phyloP scores from a whole-genome alignment of 179 eudicot genomes.

The Dionaea muscipula region DNA sequence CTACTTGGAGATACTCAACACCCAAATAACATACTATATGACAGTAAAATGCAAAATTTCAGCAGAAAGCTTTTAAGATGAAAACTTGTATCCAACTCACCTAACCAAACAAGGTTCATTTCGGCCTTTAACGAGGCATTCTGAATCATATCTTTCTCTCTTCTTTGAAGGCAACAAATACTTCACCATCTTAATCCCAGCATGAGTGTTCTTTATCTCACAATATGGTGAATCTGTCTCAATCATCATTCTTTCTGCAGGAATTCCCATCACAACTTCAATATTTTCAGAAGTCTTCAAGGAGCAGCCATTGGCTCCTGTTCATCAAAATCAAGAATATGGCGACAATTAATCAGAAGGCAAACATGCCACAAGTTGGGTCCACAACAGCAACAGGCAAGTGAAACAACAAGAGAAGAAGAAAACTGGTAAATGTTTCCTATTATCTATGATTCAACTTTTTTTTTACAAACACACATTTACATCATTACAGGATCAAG shows the following conservation, averaged over 20 bases:
- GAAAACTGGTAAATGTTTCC: too few relatives aligned
- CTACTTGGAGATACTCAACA: too few relatives aligned
- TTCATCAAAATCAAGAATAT: constrained; percentile 3
- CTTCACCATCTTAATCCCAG: constrained; percentile 66
- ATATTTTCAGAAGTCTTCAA: constrained; percentile 80
- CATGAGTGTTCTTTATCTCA: constrained; percentile 94
- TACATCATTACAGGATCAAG: too few relatives aligned
- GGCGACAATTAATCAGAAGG: not conserved
- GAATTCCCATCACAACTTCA: constrained; percentile 74
- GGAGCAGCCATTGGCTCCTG: constrained; percentile 95
- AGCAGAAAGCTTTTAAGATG: not conserved
- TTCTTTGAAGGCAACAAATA: constrained; percentile 88
- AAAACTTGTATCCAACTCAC: constrained; percentile 28
- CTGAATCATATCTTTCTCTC: constrained; percentile 81
- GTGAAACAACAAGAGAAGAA: too few relatives aligned
- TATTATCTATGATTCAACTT: too few relatives aligned
- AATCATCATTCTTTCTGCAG: constrained; percentile 82
- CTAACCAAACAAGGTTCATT: constrained; percentile 92
- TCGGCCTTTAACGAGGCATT: constrained; percentile 84
- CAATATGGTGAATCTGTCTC: constrained; percentile 99
- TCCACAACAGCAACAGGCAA: too few relatives aligned
- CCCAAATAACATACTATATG: too few relatives aligned
- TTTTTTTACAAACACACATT: too few relatives aligned
- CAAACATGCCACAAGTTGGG: not conserved
- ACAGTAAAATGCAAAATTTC: not conserved